These are phyloP conservation scores for Ustilago trichophora DNA, from an alignment of 1,284 basidiomycete species.

Conservation along the genomic window DNA sequence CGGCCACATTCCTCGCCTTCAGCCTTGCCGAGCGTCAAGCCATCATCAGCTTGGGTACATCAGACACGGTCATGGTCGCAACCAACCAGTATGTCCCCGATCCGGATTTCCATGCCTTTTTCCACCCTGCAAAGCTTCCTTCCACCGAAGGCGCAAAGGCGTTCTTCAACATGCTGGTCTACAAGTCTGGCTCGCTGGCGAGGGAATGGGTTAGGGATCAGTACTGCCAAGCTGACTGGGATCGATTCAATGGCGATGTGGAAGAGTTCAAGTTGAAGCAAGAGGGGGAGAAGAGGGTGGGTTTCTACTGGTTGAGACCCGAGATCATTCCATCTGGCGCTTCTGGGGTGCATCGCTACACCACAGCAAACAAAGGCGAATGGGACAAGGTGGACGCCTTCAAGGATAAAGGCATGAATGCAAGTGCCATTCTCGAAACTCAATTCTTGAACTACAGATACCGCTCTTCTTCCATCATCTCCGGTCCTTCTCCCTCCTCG, in stretches of 20 bases:
- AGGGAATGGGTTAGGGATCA: constrained; percentile 81
- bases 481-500: constrained; percentile 50
- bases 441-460: constrained; percentile 82
- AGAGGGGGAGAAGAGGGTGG: constrained; percentile 64
- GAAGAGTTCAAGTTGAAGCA: constrained; percentile 48
- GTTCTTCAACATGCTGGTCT: constrained; percentile 70
- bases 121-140: constrained; percentile 67
- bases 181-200: constrained; percentile 67
- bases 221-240: constrained; percentile 76
- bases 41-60: constrained; percentile 87
- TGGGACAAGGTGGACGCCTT: constrained; percentile 58
- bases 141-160: neutral
- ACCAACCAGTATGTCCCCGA: constrained; percentile 67
- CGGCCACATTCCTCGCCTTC: constrained; percentile 83
- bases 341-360: constrained; percentile 75
- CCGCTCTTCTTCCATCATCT: constrained; percentile 76
- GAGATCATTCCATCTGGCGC: constrained; percentile 82
- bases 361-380: constrained; percentile 46
- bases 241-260: constrained; percentile 76
- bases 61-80: constrained; percentile 84
- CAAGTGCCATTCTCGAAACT: constrained; percentile 84
- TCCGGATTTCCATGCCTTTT: constrained; percentile 70
- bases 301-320: constrained; percentile 79
- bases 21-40: constrained; percentile 78
- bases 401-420: constrained; percentile 71